Conservation (phyloP, 2,329 filamentous ascomycete genomes). For the Arthrobotrys iridis region DNA sequence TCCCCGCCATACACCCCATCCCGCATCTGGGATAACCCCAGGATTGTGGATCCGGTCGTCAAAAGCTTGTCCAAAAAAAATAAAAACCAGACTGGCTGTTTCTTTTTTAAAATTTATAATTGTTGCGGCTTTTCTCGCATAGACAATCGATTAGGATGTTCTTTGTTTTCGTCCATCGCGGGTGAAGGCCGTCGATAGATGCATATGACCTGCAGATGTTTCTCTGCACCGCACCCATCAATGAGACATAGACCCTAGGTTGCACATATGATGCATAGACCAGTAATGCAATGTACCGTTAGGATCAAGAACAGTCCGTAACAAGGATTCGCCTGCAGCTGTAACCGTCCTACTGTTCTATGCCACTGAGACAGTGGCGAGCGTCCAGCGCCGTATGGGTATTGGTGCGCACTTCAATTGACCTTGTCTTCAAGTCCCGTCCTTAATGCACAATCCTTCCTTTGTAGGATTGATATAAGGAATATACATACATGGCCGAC, state of each 20-base stretch:
- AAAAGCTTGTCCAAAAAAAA: slow-evolving; percentile 34
- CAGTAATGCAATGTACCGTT: slow-evolving; percentile 19
- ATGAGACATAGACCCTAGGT: background rate
- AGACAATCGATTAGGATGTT: slow-evolving; percentile 18
- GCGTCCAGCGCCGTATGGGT: slow-evolving; percentile 2
- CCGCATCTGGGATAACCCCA: background rate
- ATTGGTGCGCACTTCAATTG: slow-evolving; percentile 8
- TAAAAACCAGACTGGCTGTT: slow-evolving; percentile 23
- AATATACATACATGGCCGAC: slow-evolving; percentile 10
- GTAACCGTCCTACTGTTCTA: background rate
- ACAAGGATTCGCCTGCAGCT: slow-evolving; percentile 17
- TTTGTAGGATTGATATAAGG: slow-evolving; percentile 10
- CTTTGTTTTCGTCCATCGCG: slow-evolving; percentile 5
- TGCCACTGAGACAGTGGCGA: background rate
- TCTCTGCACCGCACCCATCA: slow-evolving; percentile 17
- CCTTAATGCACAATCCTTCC: slow-evolving; percentile 2
- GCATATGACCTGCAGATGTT: slow-evolving; percentile 15
- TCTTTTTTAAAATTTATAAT: slow-evolving; percentile 1
- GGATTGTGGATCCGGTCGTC: slow-evolving; percentile 4
- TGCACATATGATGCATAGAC: slow-evolving; percentile 15
- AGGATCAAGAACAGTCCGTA: slow-evolving; percentile 11
- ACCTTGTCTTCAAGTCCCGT: background rate
- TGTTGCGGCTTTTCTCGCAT: slow-evolving; percentile 19
- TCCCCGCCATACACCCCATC: slow-evolving; percentile 5
- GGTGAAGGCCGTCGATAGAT: background rate